Conservation (phyloP, 306 rosid species). For the Malus orientalis region DNA sequence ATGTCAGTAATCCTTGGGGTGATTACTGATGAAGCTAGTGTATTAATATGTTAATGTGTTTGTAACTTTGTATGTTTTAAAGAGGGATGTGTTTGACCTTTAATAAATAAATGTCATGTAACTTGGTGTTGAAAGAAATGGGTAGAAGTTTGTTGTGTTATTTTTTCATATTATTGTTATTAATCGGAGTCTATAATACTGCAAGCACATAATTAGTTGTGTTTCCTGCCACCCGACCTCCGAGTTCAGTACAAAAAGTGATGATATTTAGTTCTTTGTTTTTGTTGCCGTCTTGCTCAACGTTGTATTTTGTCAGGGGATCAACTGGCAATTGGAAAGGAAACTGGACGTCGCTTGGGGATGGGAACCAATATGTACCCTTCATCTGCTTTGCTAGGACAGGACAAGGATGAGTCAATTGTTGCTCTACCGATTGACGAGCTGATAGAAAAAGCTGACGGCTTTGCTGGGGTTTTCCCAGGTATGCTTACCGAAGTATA, state of each 20-base stretch:
- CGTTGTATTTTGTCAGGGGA: conserved; percentile 53
- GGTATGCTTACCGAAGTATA: conserved; percentile 34
- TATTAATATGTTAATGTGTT: neutral
- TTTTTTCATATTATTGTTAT: neutral
- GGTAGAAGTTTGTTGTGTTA: neutral
- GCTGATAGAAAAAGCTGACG: conserved; percentile 92
- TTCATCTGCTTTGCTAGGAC: conserved; percentile 93
- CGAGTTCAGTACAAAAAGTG: neutral
- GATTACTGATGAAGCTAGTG: neutral
- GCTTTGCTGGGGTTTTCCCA: conserved; percentile 97
- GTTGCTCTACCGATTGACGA: conserved; percentile 86
- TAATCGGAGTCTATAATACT: neutral
- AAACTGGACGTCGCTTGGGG: conserved; percentile 98
- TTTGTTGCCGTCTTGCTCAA: neutral
- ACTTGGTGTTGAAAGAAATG: neutral
- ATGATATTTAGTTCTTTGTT: neutral
- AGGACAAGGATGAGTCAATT: conserved; percentile 86
- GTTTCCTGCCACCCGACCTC: neutral
- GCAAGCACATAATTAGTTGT: neutral
- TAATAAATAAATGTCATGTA: neutral
- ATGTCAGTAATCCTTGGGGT: neutral
- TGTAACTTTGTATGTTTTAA: neutral
- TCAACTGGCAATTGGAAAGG: conserved; percentile 97
- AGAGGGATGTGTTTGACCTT: neutral
- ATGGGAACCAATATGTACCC: conserved; percentile 99